Evolutionary conservation across 176 grass and related monocot genomes (phyloP).

Genomic region (Echinochloa phyllopogon): DNA sequence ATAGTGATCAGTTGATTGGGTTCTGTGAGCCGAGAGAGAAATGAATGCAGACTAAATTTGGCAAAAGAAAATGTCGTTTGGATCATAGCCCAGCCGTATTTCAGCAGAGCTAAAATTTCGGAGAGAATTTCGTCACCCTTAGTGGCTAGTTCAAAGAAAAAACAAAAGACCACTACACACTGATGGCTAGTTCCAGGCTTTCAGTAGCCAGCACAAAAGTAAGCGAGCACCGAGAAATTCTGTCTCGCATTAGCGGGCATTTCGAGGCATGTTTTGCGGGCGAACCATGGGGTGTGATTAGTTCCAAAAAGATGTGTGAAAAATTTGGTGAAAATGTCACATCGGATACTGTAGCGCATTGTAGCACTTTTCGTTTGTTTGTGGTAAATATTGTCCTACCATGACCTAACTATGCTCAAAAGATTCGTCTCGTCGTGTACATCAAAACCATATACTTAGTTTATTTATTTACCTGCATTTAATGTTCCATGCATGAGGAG

Average conservation of each 20-base stretch:
- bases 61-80: not conserved
- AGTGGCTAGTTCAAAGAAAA: not conserved
- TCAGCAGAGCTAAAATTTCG: not conserved
- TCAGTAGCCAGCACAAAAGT: conserved; percentile 1
- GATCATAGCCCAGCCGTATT: not conserved
- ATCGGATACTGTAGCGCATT: no score
- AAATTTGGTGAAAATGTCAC: no score
- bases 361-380: no score
- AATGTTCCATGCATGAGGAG: no score
- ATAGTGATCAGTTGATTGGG: not conserved
- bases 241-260: conserved; percentile 35
- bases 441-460: no score
- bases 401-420: no score
- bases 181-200: conserved; percentile 15
- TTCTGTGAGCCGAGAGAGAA: not conserved
- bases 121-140: not conserved
- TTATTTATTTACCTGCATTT: no score
- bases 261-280: conserved; percentile 25
- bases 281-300: no score
- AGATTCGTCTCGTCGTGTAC: no score
- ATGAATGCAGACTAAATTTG: not conserved
- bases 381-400: no score
- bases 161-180: conserved; percentile 10
- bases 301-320: no score
- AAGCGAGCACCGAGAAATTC: conserved; percentile 30